Evolutionary conservation across 306 rosid genomes (phyloP).

Genomic region (Cicer arietinum): DNA sequence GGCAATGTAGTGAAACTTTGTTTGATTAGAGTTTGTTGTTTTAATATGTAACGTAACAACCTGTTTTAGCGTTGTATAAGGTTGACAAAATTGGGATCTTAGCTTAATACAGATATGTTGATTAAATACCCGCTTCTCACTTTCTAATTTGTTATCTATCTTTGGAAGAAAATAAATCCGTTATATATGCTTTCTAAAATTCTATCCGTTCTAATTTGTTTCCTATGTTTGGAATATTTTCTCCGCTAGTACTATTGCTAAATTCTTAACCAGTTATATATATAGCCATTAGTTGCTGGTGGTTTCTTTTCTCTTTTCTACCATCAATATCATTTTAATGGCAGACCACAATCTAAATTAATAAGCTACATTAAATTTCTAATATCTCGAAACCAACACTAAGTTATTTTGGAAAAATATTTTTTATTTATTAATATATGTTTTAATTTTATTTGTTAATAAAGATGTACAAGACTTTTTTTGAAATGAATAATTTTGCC

Average conservation of each 20-base stretch:
- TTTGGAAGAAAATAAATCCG: background rate
- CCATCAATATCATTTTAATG: conserved; percentile 19
- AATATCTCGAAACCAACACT: background rate
- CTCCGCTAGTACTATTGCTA: background rate
- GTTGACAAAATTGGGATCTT: background rate
- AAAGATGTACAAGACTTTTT: too few species aligned
- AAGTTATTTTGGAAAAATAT: too few species aligned
- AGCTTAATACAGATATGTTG: conserved; percentile 11
- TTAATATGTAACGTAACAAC: conserved; percentile 32
- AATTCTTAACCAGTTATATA: conserved; percentile 6
- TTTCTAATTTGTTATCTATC: conserved; percentile 24
- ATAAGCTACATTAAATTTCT: background rate
- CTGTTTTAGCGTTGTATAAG: background rate
- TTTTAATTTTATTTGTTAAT: too few species aligned
- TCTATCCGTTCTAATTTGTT: background rate
- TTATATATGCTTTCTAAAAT: background rate
- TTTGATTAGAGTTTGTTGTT: background rate
- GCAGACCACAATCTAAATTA: background rate
- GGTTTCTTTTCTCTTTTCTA: background rate
- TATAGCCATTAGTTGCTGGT: conserved; percentile 14
- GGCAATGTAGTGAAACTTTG: conserved; percentile 41
- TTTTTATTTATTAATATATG: too few species aligned
- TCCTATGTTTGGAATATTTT: background rate
- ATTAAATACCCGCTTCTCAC: conserved; percentile 11
- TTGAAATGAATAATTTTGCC: too few species aligned